Base-by-base conservation (phyloP, 352 stramenopile species). In the Pythium periplocum region DNA sequence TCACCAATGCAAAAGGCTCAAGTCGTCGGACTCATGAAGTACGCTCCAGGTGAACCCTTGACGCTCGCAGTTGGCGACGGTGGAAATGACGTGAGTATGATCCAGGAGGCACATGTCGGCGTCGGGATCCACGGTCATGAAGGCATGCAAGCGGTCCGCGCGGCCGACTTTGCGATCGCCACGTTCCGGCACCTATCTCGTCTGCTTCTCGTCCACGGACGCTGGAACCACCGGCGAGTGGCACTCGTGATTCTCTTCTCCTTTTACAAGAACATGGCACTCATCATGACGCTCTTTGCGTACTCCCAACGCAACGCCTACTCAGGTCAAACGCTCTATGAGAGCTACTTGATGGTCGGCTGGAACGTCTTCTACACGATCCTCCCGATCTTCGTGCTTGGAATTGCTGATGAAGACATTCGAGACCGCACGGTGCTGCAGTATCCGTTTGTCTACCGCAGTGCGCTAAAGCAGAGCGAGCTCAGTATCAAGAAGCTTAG, bases 51-150 rank as follows among this genome's bases (percentile, higher is more conserved):
- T 1, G 65, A 78, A 12, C 94, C 82, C 0, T 43, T 95, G 9
- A 98, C 95, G 0, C 73, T 99, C 4, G 96, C 96, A 4, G 97
- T 99, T 48, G 97, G 97, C 17, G 97, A 99, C 69, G 97, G 97
- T 43, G 97, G 97, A 1, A 99, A 99, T 62, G 97, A 99, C 64
- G 96, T 99, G 30, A 96, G 94, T 52, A 99, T 99, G 97, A 99
- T 99, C 55, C 96, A 99, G 78, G 95, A 98, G 70, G 97, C 97
- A 36, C 93, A 99, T 49, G 92, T 99, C 43, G 97, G 97, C 33
- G 93, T 99, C 48, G 97, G 98, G 2, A 99, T 99, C 55, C 98
- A 96, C 44, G 97, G 98, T 5, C 87, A 99, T 52, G 98, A 99
- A 83, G 97, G 82, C 11, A 94, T 95, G 83, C 86, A 96, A 58